A percentile compares a stretch with the other conserved stretches of the same genome.
Evolutionary conservation across 1,284 basidiomycete genomes (phyloP).

Genomic region (Cryptococcus amylolentus): DNA sequence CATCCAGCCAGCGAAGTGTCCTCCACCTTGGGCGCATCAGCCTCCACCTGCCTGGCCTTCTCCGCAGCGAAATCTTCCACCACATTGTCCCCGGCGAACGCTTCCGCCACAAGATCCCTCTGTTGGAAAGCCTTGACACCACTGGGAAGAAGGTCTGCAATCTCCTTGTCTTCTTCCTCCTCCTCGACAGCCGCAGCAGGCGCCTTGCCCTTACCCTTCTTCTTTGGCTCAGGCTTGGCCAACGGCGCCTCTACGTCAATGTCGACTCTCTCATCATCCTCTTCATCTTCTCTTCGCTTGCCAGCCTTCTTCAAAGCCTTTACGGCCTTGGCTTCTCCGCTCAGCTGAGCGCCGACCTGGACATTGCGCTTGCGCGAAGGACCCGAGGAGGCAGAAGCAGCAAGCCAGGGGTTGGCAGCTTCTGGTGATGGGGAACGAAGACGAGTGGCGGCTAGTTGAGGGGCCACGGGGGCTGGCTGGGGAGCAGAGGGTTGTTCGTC

Average conservation of each 20-base stretch:
- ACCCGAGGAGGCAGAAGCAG: slow-evolving; percentile 46
- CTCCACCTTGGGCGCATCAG: slow-evolving; percentile 77
- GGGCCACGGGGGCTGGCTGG: not conserved
- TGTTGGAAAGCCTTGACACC: slow-evolving; percentile 51
- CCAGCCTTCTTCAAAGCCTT: slow-evolving; percentile 65
- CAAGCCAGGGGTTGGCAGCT: slow-evolving; percentile 70
- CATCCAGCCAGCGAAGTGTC: slow-evolving; percentile 93
- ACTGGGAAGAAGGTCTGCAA: slow-evolving; percentile 37
- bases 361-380: slow-evolving; percentile 65
- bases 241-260: slow-evolving; percentile 57
- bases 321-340: slow-evolving; percentile 63
- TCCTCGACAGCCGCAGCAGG: slow-evolving; percentile 43
- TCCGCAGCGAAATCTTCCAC: slow-evolving; percentile 75
- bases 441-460: slow-evolving; percentile 9
- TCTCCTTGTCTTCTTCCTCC: slow-evolving; percentile 59
- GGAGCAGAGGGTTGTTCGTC: not conserved
- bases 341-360: slow-evolving; percentile 53
- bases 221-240: not conserved
- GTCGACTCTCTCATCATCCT: slow-evolving; percentile 72
- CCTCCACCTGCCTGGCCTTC: slow-evolving; percentile 72
- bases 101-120: slow-evolving; percentile 82
- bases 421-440: slow-evolving; percentile 1
- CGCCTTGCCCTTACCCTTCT: slow-evolving; percentile 12
- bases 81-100: slow-evolving; percentile 95
- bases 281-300: slow-evolving; percentile 56